These are phyloP conservation scores for Alternaria gaisen DNA, from an alignment of 2,329 filamentous ascomycete genomes.

Conservation along the genomic window DNA sequence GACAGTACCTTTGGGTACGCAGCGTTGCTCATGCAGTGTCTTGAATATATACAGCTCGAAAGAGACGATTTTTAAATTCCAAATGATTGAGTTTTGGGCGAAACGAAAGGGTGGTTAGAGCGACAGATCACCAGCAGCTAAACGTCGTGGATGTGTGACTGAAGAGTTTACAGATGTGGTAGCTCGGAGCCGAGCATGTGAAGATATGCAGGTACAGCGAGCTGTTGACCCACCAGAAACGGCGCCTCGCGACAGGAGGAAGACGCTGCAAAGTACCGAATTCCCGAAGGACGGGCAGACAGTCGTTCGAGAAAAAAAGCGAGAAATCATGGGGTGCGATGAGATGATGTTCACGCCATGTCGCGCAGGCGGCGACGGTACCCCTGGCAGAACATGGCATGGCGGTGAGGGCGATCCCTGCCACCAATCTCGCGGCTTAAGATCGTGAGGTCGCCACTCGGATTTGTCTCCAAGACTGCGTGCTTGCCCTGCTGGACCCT, in stretches of 20 bases:
- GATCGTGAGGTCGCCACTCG: slow-evolving; percentile 36
- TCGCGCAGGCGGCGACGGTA: slow-evolving; percentile 10
- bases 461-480: not conserved
- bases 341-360: slow-evolving; percentile 46
- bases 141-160: not conserved
- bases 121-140: not conserved
- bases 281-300: not conserved
- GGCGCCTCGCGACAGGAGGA: not conserved
- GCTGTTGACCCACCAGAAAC: not conserved
- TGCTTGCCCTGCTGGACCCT: slow-evolving; percentile 13
- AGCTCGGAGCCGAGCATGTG: not conserved
- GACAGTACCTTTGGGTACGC: not conserved
- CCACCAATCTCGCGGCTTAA: slow-evolving; percentile 29
- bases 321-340: slow-evolving; percentile 9
- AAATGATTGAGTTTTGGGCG: not conserved
- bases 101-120: not conserved
- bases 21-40: not conserved
- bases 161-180: not conserved
- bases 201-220: not conserved
- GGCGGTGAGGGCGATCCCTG: slow-evolving; percentile 26
- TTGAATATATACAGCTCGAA: not conserved
- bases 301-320: not conserved
- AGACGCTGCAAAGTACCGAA: not conserved
- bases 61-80: not conserved
- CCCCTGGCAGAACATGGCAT: slow-evolving; percentile 36